Conservation (phyloP, 2,329 filamentous ascomycete genomes). For the Orbilia blumenaviensis region DNA sequence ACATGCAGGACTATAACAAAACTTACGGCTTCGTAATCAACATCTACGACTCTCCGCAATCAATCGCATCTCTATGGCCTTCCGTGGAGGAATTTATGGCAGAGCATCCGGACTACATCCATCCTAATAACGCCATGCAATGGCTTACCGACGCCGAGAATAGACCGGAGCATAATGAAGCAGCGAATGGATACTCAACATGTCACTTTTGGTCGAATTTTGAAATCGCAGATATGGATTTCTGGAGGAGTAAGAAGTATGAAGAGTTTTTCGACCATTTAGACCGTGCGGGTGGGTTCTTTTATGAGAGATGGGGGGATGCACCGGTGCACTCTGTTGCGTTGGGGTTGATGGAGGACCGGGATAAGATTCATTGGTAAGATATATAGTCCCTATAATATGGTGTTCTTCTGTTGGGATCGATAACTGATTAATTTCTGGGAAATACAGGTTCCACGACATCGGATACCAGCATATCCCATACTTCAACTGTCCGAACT, state of each 20-base stretch:
- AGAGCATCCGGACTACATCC: slow-evolving; percentile 80
- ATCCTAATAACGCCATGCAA: slow-evolving; percentile 82
- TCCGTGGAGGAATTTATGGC: slow-evolving; percentile 90
- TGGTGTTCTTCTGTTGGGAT: not conserved
- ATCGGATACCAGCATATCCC: slow-evolving; percentile 98
- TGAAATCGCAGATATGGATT: slow-evolving; percentile 90
- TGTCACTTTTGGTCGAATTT: slow-evolving; percentile 99
- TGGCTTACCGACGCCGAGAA: slow-evolving; percentile 84
- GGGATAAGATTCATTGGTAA: slow-evolving; percentile 89
- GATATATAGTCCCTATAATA: no score
- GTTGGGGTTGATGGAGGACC: slow-evolving; percentile 89
- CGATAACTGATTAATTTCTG: not conserved
- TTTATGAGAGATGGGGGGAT: slow-evolving; percentile 98
- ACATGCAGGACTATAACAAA: slow-evolving; percentile 98
- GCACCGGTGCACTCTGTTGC: slow-evolving; percentile 96
- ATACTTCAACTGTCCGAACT: slow-evolving; percentile 98
- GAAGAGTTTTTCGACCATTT: slow-evolving; percentile 97
- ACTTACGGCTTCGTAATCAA: slow-evolving; percentile 99
- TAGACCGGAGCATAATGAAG: slow-evolving; percentile 79
- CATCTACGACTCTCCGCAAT: slow-evolving; percentile 89
- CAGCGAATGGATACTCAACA: slow-evolving; percentile 92
- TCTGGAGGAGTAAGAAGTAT: slow-evolving; percentile 90
- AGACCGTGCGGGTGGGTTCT: slow-evolving; percentile 93
- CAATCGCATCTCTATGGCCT: slow-evolving; percentile 90
- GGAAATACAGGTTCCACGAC: slow-evolving; percentile 85